Base-by-base conservation (phyloP, 2,329 filamentous ascomycete genomes). In the Colletotrichum tamarilloi region DNA sequence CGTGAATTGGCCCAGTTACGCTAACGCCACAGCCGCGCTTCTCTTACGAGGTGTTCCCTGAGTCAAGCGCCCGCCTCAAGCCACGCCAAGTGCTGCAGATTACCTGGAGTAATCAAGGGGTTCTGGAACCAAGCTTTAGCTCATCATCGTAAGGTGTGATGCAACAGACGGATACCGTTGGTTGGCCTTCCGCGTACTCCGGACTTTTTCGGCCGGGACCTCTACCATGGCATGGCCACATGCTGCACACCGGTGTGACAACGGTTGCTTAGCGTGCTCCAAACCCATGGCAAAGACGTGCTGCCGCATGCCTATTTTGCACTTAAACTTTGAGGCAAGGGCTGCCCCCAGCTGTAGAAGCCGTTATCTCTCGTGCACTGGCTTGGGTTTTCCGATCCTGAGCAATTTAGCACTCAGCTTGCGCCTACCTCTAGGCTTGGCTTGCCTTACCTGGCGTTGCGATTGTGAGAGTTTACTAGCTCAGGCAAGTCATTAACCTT, bases 51-150 rank as follows among this genome's bases (percentile, higher is more conserved):
- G 59, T 22, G 62, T 52, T 55, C 57, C 66, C 59, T 64, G 70
- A 72, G 58, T 69, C 70, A 69, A 56, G 67, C 66, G 53, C 52
- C 35, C 52, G 32, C 38, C 3, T 19, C 42, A 5, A 64, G 53
- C 30, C 66, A 26, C 26, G 63, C 56, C 63, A 57, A 67, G 56
- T 59, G 56, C 30, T 16, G 11, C 28, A 52, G 42, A 42, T 32
- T 24, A 26, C 12, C 38, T 70, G 16, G 38, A 70, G 46, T 35
- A 22, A 46, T 56, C 56, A 24, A 22, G 53, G 16, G 38, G 14
- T 19, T 19, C 3, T 19, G 38, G 38, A 42, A 16, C 42, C 52
- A 38, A 11, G 24, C 52, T 30, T 22, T 26, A 35, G 24, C 42
- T 69, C 59, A 19, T 5, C 24, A 57, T 46, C 49, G 14, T 19